A percentile compares a stretch with the other conserved stretches of the same genome.
phyloP scores from a whole-genome alignment of 352 stramenopile species.

The Phytopythium litorale region DNA sequence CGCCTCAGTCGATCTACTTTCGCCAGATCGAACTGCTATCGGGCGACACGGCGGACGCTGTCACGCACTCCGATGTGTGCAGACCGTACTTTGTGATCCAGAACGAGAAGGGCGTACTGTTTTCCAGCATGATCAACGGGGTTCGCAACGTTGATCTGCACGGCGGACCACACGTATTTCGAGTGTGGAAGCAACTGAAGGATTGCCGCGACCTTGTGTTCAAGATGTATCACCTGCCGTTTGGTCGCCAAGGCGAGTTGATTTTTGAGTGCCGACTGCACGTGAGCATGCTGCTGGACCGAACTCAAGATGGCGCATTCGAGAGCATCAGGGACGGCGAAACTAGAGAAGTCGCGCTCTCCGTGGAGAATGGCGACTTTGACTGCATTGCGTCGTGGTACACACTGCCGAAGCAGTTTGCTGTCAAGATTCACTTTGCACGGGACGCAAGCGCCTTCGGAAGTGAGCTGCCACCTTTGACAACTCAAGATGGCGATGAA shows the following conservation, averaged over 20 bases:
- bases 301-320: constrained; percentile 16
- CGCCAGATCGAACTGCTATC: constrained; percentile 67
- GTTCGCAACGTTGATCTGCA: constrained; percentile 64
- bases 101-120: constrained; percentile 82
- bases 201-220: constrained; percentile 67
- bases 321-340: neutral
- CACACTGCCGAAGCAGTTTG: constrained; percentile 62
- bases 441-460: constrained; percentile 52
- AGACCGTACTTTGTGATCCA: constrained; percentile 86
- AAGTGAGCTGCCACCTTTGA: constrained; percentile 19
- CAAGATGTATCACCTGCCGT: constrained; percentile 89
- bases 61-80: constrained; percentile 20
- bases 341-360: constrained; percentile 14
- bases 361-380: constrained; percentile 71
- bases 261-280: constrained; percentile 76
- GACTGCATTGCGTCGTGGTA: constrained; percentile 77
- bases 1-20: constrained; percentile 69
- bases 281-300: constrained; percentile 67
- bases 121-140: constrained; percentile 83
- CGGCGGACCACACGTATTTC: constrained; percentile 52
- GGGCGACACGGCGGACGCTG: constrained; percentile 13
- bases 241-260: constrained; percentile 76
- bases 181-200: constrained; percentile 55
- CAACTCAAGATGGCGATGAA: constrained; percentile 18
- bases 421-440: constrained; percentile 47